A percentile compares a stretch with the other conserved stretches of the same genome.
These are phyloP conservation scores for Tylopilus balloui DNA, from an alignment of 768 basidiomycete species.

Conservation along the genomic window DNA sequence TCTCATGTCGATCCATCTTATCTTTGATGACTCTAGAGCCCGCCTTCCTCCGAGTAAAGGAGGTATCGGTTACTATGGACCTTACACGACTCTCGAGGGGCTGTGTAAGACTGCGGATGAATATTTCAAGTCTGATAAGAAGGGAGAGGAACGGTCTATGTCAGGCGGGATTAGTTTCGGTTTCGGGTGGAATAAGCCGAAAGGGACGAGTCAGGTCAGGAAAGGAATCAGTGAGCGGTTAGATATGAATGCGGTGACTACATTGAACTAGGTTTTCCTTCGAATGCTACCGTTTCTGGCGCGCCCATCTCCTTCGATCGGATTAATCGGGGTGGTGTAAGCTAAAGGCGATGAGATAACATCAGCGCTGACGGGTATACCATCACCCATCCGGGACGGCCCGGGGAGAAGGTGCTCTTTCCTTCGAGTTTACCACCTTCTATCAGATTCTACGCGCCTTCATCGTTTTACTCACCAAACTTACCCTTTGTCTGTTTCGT, in stretches of 20 bases:
- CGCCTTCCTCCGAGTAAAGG: constrained; percentile 50
- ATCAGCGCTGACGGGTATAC: not conserved
- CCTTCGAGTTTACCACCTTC: not conserved
- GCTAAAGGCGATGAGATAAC: not conserved
- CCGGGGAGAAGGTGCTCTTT: not conserved
- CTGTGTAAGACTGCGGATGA: constrained; percentile 54
- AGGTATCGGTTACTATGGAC: constrained; percentile 58
- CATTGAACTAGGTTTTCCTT: constrained; percentile 17
- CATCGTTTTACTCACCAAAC: constrained; percentile 3
- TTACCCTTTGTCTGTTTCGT: not conserved
- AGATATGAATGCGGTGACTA: constrained; percentile 14
- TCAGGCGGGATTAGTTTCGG: constrained; percentile 46
- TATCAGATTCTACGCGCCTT: not conserved
- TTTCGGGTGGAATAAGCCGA: constrained; percentile 29
- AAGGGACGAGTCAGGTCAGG: constrained; percentile 25
- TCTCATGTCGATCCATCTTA: constrained; percentile 48
- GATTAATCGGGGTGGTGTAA: not conserved
- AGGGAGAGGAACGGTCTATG: constrained; percentile 37
- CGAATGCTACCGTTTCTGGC: not conserved
- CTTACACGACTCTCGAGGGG: constrained; percentile 55
- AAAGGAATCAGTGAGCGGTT: constrained; percentile 24
- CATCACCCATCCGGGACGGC: not conserved
- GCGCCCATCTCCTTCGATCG: not conserved
- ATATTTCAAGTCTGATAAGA: constrained; percentile 36
- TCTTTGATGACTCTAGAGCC: constrained; percentile 66